Evolutionary conservation across 2,329 filamentous ascomycete species (phyloP).

Genomic region (Calcarisporium arbuscula): DNA sequence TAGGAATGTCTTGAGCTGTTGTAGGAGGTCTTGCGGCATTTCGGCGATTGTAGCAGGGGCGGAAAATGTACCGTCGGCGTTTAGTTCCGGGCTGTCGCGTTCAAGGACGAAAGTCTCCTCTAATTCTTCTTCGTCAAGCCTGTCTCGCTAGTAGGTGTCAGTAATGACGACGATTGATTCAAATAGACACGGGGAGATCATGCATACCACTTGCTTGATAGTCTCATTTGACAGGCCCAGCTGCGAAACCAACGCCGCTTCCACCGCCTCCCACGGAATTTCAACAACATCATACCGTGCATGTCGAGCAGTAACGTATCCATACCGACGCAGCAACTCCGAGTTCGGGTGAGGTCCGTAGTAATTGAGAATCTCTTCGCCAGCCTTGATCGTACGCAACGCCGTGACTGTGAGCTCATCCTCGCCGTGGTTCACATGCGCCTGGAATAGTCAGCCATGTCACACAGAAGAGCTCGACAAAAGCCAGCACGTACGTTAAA

Average conservation of each 20-base stretch:
- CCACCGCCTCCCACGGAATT: slow-evolving; percentile 56
- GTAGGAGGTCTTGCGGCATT: slow-evolving; percentile 44
- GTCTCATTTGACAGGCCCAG: slow-evolving; percentile 30
- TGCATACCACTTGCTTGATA: slow-evolving; percentile 37
- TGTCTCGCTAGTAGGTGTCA: slow-evolving; percentile 27
- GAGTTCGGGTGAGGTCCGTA: slow-evolving; percentile 80
- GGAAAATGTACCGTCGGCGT: slow-evolving; percentile 38
- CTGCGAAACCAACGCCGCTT: slow-evolving; percentile 33
- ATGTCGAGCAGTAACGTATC: slow-evolving; percentile 78
- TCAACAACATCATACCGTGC: slow-evolving; percentile 78
- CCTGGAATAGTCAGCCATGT: slow-evolving; percentile 22
- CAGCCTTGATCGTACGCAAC: slow-evolving; percentile 59
- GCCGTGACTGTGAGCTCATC: slow-evolving; percentile 63
- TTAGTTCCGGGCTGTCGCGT: slow-evolving; percentile 44
- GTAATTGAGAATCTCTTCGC: slow-evolving; percentile 80
- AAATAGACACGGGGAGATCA: slow-evolving; percentile 16
- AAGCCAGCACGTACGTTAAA: slow-evolving; percentile 58
- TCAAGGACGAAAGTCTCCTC: slow-evolving; percentile 72
- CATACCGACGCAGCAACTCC: slow-evolving; percentile 77
- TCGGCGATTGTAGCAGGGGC: slow-evolving; percentile 29
- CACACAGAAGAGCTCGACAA: not conserved
- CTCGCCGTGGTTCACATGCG: slow-evolving; percentile 48
- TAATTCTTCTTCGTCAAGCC: slow-evolving; percentile 57
- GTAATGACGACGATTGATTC: slow-evolving; percentile 2
- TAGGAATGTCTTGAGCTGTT: slow-evolving; percentile 44